These are phyloP conservation scores for Gynochthodes officinalis DNA, from an alignment of 257 asterid species.

Conservation along the genomic window DNA sequence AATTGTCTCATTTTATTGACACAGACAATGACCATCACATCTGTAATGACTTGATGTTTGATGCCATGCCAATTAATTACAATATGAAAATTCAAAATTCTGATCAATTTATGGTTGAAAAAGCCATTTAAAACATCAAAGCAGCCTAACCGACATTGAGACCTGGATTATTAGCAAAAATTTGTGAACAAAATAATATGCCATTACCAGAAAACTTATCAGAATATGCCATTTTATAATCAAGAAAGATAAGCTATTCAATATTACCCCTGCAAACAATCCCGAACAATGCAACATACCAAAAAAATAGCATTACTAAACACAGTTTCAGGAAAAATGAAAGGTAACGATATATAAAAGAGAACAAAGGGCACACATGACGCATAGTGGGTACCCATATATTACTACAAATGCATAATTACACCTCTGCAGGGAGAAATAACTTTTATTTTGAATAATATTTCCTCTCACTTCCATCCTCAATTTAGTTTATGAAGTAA, in stretches of 20 bases:
- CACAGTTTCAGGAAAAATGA: neutral
- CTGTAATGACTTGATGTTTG: neutral
- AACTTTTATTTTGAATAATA: neutral
- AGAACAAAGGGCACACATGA: neutral
- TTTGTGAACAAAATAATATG: neutral
- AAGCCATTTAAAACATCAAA: neutral
- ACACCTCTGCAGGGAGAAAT: neutral
- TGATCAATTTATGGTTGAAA: neutral
- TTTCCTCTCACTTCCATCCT: neutral
- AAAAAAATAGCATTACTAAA: neutral
- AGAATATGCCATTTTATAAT: neutral
- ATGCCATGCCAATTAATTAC: neutral
- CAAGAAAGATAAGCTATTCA: neutral
- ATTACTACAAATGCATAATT: neutral
- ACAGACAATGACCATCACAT: neutral
- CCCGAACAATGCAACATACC: neutral
- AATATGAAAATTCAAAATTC: neutral
- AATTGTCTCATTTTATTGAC: neutral
- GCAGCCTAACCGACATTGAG: neutral
- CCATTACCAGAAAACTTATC: neutral
- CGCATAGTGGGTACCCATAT: neutral
- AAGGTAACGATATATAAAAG: neutral
- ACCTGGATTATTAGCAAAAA: neutral
- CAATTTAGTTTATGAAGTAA: neutral
- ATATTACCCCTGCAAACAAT: neutral